Base-by-base conservation (phyloP, 2,329 filamentous ascomycete genomes). In the Pyrenophora seminiperda region DNA sequence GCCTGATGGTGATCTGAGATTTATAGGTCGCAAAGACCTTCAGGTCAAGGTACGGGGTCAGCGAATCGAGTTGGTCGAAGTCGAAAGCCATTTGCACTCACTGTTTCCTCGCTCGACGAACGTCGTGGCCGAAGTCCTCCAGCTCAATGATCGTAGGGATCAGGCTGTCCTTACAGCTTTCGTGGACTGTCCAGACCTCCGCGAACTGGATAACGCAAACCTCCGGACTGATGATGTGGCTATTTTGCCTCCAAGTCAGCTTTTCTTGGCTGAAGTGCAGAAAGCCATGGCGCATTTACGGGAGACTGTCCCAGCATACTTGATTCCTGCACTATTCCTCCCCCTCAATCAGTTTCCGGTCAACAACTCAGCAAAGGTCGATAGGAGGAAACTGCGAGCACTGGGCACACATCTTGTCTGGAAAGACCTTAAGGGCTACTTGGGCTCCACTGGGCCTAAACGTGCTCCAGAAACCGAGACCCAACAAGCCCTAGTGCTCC, bases 251-350 rank as follows among this genome's bases (percentile, higher is more conserved):
- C 67, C 68, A 3, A 34, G 22, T 10, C n/a, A n/a, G n/a, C n/a
- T n/a, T n/a, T n/a, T n/a, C n/a, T n/a, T n/a, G n/a, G n/a, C n/a
- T n/a, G n/a, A n/a, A n/a, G n/a, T n/a, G n/a, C n/a, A n/a, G n/a
- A n/a, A n/a, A n/a, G n/a, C n/a, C n/a, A n/a, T n/a, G n/a, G n/a
- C n/a, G n/a, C n/a, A n/a, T n/a, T n/a, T n/a, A n/a, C n/a, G n/a
- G n/a, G n/a, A n/a, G n/a, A n/a, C n/a, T n/a, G n/a, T n/a, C n/a
- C n/a, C n/a, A n/a, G n/a, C n/a, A n/a, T 74, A 75, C 56, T 75
- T 76, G 73, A 62, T 76, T 1, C 74, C 79, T 0, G 68, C 70
- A 0, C 71, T 73, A 9, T 79, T 76, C 44, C 74, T 80, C 5
- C 72, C 75, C 0, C 55, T 80, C 30, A 73, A 67, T 29, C 51